Base-by-base conservation (phyloP, 768 basidiomycete species). In the Pulveroboletus sp. region DNA sequence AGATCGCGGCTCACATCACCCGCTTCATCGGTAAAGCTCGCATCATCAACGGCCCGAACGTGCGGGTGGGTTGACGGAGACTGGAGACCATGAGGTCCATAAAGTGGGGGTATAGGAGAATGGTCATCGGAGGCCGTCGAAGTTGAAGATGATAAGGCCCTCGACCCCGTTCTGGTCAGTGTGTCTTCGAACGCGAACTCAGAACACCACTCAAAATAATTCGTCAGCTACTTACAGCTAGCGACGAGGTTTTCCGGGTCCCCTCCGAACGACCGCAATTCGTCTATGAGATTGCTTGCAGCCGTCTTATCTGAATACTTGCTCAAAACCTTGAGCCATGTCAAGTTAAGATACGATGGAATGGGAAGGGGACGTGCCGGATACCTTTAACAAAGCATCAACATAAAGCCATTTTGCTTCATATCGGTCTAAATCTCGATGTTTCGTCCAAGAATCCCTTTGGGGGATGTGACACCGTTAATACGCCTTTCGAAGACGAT, bases 361-460 rank as follows among this genome's bases (percentile, higher is more conserved):
- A 34, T 23, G 29, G 31, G 14, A 45, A 47, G 31, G 16, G 23
- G 16, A 9, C 19, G 32, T 37, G 37, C 12, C 13, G 69, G 24
- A 54, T 63, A 87, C 93, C 77, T 89, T 89, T 34, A 94, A 67
- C 37, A 97, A 67, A 10, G 90, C 86, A 47, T 92, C 89, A 3
- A 95, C 91, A 69, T 97, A 97, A 16, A 85, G 67, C 78, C 84
- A 85, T 69, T 92, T 94, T 3, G 94, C 93, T 61, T 94, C 88
- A 45, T 77, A 77, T 20, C 78, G 64, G 54, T 85, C 81, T 34
- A 93, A 63, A 55, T 93, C 91, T 57, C 83, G 86, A 63, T 94
- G 91, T 65, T 93, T 95, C 40, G 87, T 85, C 94, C 94, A 97
- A 37, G 89, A 89, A 72, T 94, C 93, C 91, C 92, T 93, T 39